phyloP scores from a whole-genome alignment of 2,329 filamentous ascomycete species.

The Cladosporium sp. region DNA sequence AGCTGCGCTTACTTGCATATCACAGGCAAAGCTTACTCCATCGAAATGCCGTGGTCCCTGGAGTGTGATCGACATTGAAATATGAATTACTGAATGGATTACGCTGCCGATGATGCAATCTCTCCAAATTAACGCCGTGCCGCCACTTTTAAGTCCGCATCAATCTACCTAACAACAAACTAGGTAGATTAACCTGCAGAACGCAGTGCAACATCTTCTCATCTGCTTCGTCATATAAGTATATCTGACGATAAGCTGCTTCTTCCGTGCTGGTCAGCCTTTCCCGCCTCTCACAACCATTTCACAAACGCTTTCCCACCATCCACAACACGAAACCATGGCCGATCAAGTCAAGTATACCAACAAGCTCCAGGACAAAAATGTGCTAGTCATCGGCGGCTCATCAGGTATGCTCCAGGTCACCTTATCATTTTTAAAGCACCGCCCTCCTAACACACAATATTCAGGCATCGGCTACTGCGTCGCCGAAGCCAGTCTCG shows the following conservation, averaged over 20 bases:
- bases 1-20: neutral
- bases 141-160: neutral
- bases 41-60: neutral
- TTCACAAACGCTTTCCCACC: neutral
- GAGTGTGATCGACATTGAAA: neutral
- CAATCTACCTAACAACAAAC: neutral
- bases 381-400: conserved; percentile 63
- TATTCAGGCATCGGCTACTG: conserved; percentile 59
- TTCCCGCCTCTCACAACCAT: neutral
- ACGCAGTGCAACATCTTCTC: neutral
- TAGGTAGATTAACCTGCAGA: neutral
- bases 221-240: neutral
- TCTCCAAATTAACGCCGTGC: neutral
- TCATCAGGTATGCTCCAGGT: conserved; percentile 38
- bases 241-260: neutral
- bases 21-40: neutral
- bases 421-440: neutral
- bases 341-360: conserved; percentile 47
- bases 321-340: conserved; percentile 30
- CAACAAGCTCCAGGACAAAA: conserved; percentile 49
- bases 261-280: neutral
- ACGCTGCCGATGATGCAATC: neutral
- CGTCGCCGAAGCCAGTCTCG: conserved; percentile 59
- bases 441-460: neutral
- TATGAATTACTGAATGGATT: neutral